Base-by-base conservation (phyloP, 1,284 basidiomycete species). In the Cutaneotrichosporon sp. region DNA sequence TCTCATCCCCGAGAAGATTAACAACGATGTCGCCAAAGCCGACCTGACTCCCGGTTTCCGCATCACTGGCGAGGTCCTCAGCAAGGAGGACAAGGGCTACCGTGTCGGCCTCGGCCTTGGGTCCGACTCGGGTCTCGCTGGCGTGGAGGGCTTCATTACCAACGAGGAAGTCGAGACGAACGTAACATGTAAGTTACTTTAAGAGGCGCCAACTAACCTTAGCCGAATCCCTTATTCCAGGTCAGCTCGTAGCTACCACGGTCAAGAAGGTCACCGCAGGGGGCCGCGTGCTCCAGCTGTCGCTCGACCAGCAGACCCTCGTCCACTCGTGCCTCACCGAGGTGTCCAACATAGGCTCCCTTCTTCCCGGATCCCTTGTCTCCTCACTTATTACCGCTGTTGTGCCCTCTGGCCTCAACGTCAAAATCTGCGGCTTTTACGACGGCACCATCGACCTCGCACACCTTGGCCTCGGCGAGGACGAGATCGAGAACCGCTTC, bases 61-160 rank as follows among this genome's bases (percentile, higher is more conserved):
- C 69, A 76, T 96, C 48, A 81, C 85, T 0, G 88, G 84, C 10
- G 83, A 87, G 42, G 80, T 97, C 26, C 84, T 87, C 72, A 89
- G 86, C 64, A 77, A 88, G 33, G 96, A 98, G 76, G 96, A 98
- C 66, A 90, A 97, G 73, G 94, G 94, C 1, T 97, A 94, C 75
- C 82, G 86, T 49, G 79, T 98, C 18, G 88, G 94, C 61, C 77
- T 94, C 34, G 96, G 96, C 1, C 67, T 94, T 18, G 70, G 81
- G 12, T 82, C 84, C 30, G 67, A 71, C 46, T 61, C 58, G 15
- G 65, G 56, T 8, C 54, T 59, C 2, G 60, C 49, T 10, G 55
- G 51, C 2, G 73, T 86, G 23, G 84, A 87, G 51, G 89, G 88
- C 20, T 94, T 92, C 72, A 67, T 93, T 44, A 80, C 84, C 1